Evolutionary conservation across 2,329 filamentous ascomycete species (phyloP).

Genomic region (Tolypocladium album): DNA sequence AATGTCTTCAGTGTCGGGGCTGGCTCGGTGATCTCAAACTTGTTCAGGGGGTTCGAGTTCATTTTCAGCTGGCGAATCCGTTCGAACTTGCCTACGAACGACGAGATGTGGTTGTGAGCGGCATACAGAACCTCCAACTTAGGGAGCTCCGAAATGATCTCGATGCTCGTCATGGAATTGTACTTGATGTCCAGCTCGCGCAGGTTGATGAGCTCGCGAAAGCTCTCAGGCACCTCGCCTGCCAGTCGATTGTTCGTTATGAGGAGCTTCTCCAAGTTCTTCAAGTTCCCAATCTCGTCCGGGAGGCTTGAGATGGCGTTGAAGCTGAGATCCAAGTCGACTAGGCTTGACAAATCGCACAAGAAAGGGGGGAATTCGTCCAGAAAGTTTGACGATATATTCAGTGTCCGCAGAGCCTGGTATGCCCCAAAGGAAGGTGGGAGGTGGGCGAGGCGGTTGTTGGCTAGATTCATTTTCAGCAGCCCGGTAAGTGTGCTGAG

Average conservation of each 20-base stretch:
- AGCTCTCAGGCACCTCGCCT: conserved; percentile 61
- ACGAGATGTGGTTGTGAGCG: conserved; percentile 86
- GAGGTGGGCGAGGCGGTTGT: conserved; percentile 74
- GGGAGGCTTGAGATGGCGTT: conserved; percentile 77
- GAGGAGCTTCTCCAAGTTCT: conserved; percentile 76
- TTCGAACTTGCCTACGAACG: conserved; percentile 81
- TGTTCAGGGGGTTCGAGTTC: conserved; percentile 91
- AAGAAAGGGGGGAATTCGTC: conserved; percentile 77
- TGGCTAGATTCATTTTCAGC: conserved; percentile 84
- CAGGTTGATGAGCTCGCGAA: conserved; percentile 64
- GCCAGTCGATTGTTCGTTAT: conserved; percentile 90
- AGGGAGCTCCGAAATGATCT: conserved; percentile 74
- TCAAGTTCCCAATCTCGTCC: conserved; percentile 65
- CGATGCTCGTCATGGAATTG: conserved; percentile 80
- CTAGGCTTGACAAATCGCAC: conserved; percentile 68
- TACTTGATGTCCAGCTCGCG: conserved; percentile 92
- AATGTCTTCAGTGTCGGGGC: conserved; percentile 76
- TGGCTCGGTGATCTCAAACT: conserved; percentile 70
- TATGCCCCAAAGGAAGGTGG: conserved; percentile 78
- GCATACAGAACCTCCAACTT: conserved; percentile 80
- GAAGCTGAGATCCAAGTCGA: conserved; percentile 94
- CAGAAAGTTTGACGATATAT: conserved; percentile 88
- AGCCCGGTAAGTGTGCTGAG: conserved; percentile 65
- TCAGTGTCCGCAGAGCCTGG: conserved; percentile 67
- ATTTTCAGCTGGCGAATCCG: conserved; percentile 75